Evolutionary conservation across 176 grass and related monocot genomes (phyloP), one percentile per base, ranked within the genome.

Genomic region (Avena sativa): DNA sequence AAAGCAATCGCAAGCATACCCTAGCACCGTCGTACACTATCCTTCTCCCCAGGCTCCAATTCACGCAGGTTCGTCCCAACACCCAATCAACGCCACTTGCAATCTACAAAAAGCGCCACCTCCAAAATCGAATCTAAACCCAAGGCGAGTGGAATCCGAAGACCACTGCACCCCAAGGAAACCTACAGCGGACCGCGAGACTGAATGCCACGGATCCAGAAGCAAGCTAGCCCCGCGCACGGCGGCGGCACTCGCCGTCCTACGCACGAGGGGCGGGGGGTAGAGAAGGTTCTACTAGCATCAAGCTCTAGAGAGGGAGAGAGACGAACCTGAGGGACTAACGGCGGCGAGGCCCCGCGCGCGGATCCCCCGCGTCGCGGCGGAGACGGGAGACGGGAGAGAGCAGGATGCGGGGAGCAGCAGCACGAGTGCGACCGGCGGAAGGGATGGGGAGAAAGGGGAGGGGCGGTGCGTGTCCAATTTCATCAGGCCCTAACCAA

Each of bases 291-390:
- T 34, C n/a, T 70, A 6, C 19, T 23, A 16, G 80, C 20, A 9
- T 32, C 25, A 34, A 57, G 62, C 13, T 68, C 28, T 2, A 9
- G 74, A 36, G 30, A 58, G 44, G 34, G 65, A 46, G 51, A 46
- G 51, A 53, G 48, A 43, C 40, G 11, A 11, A 16, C 12, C 25
- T 64, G 44, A 3, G 19, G 82, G 71, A 61, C 53, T 5, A 43
- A 56, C 76, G 66, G 46, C 21, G 23, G 34, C 43, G 52, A 49
- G 48, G 44, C 26, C 44, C 14, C 20, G 61, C 40, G 12, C 26
- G 81, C 38, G 51, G 76, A 85, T 89, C 48, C 38, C 23, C 68
- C 6, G 57, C 38, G 80, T 5, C 74, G 62, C 74, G 62, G 61
- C n/a, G 76, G 48, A 49, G 88, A 43, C 40, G 40, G 19, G 32